Base-by-base conservation (phyloP, 306 rosid genomes). In the Macrotyloma uniflorum region DNA sequence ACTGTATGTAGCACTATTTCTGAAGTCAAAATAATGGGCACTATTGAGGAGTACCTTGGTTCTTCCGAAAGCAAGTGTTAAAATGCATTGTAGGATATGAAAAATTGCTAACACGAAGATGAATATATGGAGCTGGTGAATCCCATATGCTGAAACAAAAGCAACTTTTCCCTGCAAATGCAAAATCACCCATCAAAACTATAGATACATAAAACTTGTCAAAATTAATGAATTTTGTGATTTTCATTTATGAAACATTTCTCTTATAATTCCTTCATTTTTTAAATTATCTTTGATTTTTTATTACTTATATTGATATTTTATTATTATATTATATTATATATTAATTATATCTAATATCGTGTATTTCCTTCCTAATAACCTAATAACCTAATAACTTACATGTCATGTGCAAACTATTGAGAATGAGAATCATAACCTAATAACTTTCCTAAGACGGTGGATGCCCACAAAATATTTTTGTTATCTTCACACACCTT, bases 81-180 rank as follows among this genome's bases (percentile, higher is more conserved):
- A 19, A 22, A 90, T 84, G 88, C 98, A 95, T 15, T 88, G 89
- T 3, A 92, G 79, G 11, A 95, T 79, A 68, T 95, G 98, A 81
- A 82, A 85, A 51, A 81, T 7, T 11, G 97, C 99, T 5, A 95
- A 67, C 45, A 82, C 85, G 76, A 95, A 92, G 70, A 95, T 95
- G 87, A 95, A 95, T 5, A 92, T 49, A 55, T 95, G 98, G 55
- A 95, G 97, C 87, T 95, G 89, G 77, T 95, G 98, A 83, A 92
- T 88, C 28, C 88, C 98, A 80, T 95, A 92, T n/a, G 94, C 90
- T 4, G 98, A 86, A 61, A 95, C 82, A 14, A 84, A 70, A 43
- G 87, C 87, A 43, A 84, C 75, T 80, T 84, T 75, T 8, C 61
- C 84, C 87, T 83, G 77, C 40, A 78, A 64, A 72, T 76, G 4